Conservation (phyloP, 257 asterid genomes). For the Solanum ahanhuiri region DNA sequence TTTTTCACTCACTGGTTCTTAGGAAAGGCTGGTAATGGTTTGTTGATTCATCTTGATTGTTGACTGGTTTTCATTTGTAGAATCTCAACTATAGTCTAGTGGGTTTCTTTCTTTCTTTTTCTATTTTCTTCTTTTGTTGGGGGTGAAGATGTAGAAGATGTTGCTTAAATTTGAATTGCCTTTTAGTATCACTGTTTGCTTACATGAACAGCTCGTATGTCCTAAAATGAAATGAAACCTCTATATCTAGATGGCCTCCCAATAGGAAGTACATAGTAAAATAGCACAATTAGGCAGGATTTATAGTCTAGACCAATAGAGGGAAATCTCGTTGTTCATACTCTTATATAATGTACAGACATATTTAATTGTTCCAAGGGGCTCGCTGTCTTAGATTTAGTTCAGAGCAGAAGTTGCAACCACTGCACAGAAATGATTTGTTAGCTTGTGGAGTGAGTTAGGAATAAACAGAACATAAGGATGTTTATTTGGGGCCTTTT, state of each 20-base stretch:
- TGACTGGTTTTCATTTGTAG: neutral
- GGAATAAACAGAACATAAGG: neutral
- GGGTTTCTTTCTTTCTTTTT: neutral
- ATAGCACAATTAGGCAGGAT: neutral
- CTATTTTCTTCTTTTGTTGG: neutral
- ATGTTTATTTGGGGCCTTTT: neutral
- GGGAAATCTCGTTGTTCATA: neutral
- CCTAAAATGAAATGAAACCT: neutral
- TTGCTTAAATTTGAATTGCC: neutral
- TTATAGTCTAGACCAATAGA: neutral
- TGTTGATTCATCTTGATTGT: neutral
- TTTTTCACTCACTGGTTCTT: neutral
- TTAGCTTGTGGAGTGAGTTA: neutral
- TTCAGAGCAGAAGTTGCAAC: neutral
- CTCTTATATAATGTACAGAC: neutral
- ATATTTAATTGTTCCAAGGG: neutral
- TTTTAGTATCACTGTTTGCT: neutral
- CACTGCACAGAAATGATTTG: neutral
- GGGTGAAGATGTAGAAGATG: neutral
- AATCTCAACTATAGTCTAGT: neutral
- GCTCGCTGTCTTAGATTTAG: neutral
- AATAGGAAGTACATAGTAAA: neutral
- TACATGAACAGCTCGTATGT: neutral
- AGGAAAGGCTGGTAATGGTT: neutral
- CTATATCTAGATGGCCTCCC: neutral